Conservation (phyloP, 2,329 filamentous ascomycete species). For the Phaeosphaeriaceae sp. region DNA sequence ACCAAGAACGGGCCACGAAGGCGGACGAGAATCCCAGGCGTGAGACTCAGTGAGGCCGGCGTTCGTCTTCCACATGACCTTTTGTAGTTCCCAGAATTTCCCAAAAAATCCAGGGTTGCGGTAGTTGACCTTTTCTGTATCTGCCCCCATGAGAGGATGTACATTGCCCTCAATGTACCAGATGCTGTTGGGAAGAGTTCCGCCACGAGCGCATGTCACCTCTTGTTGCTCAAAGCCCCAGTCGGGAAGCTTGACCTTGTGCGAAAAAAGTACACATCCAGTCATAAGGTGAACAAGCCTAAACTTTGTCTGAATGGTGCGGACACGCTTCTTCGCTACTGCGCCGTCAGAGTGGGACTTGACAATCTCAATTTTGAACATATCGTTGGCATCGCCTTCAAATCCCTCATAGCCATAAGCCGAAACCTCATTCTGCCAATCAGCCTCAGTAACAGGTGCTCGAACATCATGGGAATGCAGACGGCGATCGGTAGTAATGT, state of each 20-base stretch:
- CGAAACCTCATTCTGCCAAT: slow-evolving; percentile 93
- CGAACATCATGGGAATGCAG: slow-evolving; percentile 96
- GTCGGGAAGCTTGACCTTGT: slow-evolving; percentile 97
- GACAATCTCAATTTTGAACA: slow-evolving; percentile 93
- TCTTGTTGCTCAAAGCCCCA: slow-evolving; percentile 99
- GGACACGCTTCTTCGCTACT: slow-evolving; percentile 80
- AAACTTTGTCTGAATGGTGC: slow-evolving; percentile 97
- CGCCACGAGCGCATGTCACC: slow-evolving; percentile 93
- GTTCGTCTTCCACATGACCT: slow-evolving; percentile 99
- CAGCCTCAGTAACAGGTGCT: slow-evolving; percentile 50
- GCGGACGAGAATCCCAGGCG: slow-evolving; percentile 95
- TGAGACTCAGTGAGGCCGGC: slow-evolving; percentile 95
- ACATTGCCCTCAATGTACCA: slow-evolving; percentile 96
- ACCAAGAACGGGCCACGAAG: slow-evolving; percentile 88
- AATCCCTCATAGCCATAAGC: slow-evolving; percentile 98
- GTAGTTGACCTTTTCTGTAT: slow-evolving; percentile 95
- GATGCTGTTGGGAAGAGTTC: slow-evolving; percentile 91
- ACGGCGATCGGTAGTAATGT: slow-evolving; percentile 80
- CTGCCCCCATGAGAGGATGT: slow-evolving; percentile 73
- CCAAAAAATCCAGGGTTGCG: slow-evolving; percentile 91
- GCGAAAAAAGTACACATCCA: slow-evolving; percentile 92
- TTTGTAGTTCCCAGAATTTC: slow-evolving; percentile 97
- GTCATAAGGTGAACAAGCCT: slow-evolving; percentile 95
- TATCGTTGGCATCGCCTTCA: slow-evolving; percentile 93
- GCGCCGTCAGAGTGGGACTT: slow-evolving; percentile 83